Evolutionary conservation across 441 rosid genomes (phyloP).

Genomic region (Croton laevigatus): DNA sequence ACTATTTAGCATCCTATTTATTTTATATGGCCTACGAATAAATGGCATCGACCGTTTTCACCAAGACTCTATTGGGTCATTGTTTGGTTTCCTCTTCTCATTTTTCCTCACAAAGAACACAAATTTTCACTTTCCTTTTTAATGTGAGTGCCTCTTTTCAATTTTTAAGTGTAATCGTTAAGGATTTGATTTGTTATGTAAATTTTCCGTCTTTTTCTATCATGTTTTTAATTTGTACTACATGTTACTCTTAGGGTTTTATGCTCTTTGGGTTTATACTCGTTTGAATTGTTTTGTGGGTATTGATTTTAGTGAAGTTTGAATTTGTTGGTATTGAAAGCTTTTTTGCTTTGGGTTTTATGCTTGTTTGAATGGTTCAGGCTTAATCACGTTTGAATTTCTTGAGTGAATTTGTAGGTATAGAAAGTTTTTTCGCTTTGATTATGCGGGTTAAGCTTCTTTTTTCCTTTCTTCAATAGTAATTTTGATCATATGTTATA

Average conservation of each 20-base stretch:
- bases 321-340: no score
- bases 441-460: background rate
- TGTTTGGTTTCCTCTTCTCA: slow-evolving; percentile 34
- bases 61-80: slow-evolving; percentile 39
- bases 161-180: background rate
- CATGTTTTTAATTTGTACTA: background rate
- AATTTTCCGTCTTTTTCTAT: slow-evolving; percentile 7
- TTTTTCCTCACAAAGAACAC: slow-evolving; percentile 28
- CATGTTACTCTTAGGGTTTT: background rate
- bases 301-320: background rate
- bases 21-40: slow-evolving; percentile 34
- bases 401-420: background rate
- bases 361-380: background rate
- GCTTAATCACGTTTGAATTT: background rate
- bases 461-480: background rate
- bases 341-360: background rate
- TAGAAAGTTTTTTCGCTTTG: background rate
- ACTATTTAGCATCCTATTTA: background rate
- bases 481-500: background rate
- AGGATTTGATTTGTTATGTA: slow-evolving; percentile 1
- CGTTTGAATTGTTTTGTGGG: slow-evolving; percentile 11
- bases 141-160: slow-evolving; percentile 34
- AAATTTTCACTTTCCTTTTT: slow-evolving; percentile 30
- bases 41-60: slow-evolving; percentile 55
- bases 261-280: background rate